Conservation (phyloP, 169 alveolate genomes). For the Plasmodium coatneyi region DNA sequence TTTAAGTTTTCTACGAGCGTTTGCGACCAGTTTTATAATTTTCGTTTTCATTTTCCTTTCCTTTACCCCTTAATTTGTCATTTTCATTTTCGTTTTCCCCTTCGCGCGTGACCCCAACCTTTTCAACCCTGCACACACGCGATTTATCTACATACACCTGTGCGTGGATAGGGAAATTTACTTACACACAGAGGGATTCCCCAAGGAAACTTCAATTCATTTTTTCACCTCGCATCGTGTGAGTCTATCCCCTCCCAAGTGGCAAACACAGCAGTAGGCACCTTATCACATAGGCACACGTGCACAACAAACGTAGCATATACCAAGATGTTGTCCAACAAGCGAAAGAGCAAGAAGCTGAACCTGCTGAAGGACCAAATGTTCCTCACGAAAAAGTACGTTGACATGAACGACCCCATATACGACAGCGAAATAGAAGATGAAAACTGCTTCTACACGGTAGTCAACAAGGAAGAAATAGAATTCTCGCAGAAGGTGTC, state of each 20-base stretch:
- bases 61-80: not conserved
- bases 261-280: not conserved
- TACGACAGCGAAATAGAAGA: constrained; percentile 75
- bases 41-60: not conserved
- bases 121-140: not conserved
- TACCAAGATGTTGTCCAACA: constrained; percentile 22
- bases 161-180: not conserved
- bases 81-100: not conserved
- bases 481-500: constrained; percentile 66
- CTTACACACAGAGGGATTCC: not conserved
- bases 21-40: not conserved
- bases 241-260: not conserved
- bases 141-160: not conserved
- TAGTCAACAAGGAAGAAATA: constrained; percentile 60
- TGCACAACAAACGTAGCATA: not conserved
- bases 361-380: constrained; percentile 67
- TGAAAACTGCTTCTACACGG: constrained; percentile 71
- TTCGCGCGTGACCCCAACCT: not conserved
- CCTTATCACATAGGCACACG: not conserved
- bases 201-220: not conserved
- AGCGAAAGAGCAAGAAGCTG: constrained; percentile 46
- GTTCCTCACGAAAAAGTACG: constrained; percentile 62
- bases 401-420: constrained; percentile 74
- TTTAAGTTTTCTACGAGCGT: not conserved
- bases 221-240: not conserved